Evolutionary conservation across 306 rosid genomes (phyloP).

Genomic region (Sphenostylis stenocarpa): DNA sequence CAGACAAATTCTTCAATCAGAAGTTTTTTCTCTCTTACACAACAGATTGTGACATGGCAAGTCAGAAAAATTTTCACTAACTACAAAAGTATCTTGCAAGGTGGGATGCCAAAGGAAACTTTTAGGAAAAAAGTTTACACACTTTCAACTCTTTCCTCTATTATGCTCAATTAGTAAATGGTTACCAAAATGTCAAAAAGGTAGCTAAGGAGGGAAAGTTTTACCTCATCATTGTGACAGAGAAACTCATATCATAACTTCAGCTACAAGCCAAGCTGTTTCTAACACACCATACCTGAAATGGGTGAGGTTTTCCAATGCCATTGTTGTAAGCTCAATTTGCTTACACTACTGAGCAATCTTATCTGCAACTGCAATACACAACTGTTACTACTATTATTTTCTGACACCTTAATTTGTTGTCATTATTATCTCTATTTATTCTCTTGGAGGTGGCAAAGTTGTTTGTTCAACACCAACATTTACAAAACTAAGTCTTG

Average conservation of each 20-base stretch:
- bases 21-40: not conserved
- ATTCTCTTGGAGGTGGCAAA: slow-evolving; percentile 48
- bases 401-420: slow-evolving; percentile 28
- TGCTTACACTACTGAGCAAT: not conserved
- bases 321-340: not conserved
- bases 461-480: slow-evolving; percentile 36
- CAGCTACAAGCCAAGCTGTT: not conserved
- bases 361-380: slow-evolving; percentile 14
- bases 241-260: slow-evolving; percentile 13
- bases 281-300: slow-evolving; percentile 4
- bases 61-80: not conserved
- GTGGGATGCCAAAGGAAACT: slow-evolving; percentile 28
- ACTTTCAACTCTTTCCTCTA: slow-evolving; percentile 9
- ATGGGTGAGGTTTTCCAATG: not conserved
- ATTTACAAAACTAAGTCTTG: slow-evolving; percentile 46
- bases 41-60: not conserved
- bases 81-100: not conserved
- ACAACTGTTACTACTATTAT: slow-evolving; percentile 1
- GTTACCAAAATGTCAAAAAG: slow-evolving; percentile 32
- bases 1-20: slow-evolving; percentile 5
- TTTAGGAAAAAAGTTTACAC: slow-evolving; percentile 20
- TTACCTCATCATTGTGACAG: slow-evolving; percentile 13
- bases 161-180: slow-evolving; percentile 1
- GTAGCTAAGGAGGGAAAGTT: slow-evolving; percentile 28
- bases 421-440: slow-evolving; percentile 25